Conservation (phyloP, 148 eudicot species). For the Rhododendron ovatum region DNA sequence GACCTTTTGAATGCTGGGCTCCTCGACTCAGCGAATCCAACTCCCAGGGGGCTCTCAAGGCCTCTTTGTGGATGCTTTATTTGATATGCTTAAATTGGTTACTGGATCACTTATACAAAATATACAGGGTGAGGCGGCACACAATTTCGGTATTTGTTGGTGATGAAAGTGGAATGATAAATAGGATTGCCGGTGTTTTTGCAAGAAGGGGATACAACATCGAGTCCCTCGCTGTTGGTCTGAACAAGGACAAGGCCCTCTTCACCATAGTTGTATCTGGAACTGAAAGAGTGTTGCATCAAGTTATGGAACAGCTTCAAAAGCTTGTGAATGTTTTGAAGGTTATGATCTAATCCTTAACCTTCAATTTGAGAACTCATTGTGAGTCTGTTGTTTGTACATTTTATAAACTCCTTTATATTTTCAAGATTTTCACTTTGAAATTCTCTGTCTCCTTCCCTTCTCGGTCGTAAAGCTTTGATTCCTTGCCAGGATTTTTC, state of each 20-base stretch:
- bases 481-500: conserved; percentile 1
- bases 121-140: conserved; percentile 64
- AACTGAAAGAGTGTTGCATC: conserved; percentile 71
- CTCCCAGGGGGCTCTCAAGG: background rate
- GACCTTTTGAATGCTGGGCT: background rate
- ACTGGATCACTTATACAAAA: background rate
- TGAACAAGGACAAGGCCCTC: conserved; percentile 87
- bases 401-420: background rate
- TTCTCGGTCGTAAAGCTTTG: too few species aligned
- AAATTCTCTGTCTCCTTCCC: too few species aligned
- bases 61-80: background rate
- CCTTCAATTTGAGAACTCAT: background rate
- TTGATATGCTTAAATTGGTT: conserved; percentile 2
- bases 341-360: conserved; percentile 24
- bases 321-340: conserved; percentile 88
- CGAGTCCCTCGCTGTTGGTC: conserved; percentile 95
- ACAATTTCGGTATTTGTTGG: conserved; percentile 92
- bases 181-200: conserved; percentile 89
- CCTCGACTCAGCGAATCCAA: background rate
- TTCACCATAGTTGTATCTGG: conserved; percentile 92
- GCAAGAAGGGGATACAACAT: conserved; percentile 93
- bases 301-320: conserved; percentile 87
- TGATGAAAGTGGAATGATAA: conserved; percentile 93
- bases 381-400: background rate
- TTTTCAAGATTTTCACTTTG: background rate